Conservation (phyloP, 2,329 filamentous ascomycete genomes). For the Colletotrichum karsti region DNA sequence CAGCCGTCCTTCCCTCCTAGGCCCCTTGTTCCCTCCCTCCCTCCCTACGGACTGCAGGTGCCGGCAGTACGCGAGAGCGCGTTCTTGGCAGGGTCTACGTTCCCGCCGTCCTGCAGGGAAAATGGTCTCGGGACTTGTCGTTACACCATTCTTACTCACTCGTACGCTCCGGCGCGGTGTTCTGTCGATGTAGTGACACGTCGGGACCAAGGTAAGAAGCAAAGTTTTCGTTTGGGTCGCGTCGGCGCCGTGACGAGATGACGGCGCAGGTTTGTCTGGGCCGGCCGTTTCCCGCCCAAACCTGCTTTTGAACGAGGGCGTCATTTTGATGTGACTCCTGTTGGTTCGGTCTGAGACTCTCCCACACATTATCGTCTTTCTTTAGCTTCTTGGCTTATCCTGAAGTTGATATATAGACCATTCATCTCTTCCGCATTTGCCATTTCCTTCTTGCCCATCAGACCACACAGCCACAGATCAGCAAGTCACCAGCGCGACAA, state of each 20-base stretch:
- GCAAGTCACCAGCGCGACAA: not conserved
- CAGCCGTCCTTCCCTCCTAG: not conserved
- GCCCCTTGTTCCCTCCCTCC: constrained; percentile 3
- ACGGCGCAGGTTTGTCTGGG: constrained; percentile 7
- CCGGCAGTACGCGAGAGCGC: not conserved
- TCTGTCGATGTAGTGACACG: not conserved
- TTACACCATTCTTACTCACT: not conserved
- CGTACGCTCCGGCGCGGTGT: not conserved
- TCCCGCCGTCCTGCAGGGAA: not conserved
- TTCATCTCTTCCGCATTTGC: not conserved
- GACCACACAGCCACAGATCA: not conserved
- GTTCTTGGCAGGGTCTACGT: constrained; percentile 24
- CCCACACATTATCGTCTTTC: not conserved
- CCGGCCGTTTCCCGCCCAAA: constrained; percentile 4
- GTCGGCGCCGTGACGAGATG: constrained; percentile 26
- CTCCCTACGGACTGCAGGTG: not conserved
- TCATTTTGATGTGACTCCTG: constrained; percentile 16
- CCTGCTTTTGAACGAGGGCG: constrained; percentile 13
- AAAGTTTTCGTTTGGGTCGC: not conserved
- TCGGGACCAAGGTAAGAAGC: not conserved
- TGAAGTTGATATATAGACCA: constrained; percentile 27
- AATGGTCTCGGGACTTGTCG: not conserved
- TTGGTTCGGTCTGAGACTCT: not conserved
- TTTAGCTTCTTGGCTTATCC: not conserved
- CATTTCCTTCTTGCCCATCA: not conserved